Conservation (phyloP, 345 rosid species). For the Populus nigra region DNA sequence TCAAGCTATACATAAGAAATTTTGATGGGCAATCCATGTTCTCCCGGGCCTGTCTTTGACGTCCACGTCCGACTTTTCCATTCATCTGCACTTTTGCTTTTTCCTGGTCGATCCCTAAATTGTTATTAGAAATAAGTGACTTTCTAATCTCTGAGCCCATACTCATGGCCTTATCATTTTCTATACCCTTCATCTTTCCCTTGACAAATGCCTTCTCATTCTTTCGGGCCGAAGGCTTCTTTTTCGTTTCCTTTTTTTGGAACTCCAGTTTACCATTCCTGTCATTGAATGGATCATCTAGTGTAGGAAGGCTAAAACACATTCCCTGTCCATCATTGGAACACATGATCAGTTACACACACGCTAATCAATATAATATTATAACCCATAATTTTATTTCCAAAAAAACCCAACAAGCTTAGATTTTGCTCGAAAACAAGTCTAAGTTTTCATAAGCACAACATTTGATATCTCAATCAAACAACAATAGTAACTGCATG, state of each 20-base stretch:
- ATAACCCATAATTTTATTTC: background rate
- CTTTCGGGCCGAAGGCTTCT: slow-evolving; percentile 11
- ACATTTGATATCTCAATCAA: background rate
- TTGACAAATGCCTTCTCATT: slow-evolving; percentile 8
- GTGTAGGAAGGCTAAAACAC: slow-evolving; percentile 90
- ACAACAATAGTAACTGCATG: background rate
- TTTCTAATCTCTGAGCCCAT: slow-evolving; percentile 26
- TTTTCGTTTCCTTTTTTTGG: slow-evolving; percentile 27
- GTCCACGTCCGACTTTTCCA: slow-evolving; percentile 19
- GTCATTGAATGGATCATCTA: slow-evolving; percentile 78
- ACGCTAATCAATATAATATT: background rate
- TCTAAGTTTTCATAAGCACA: too few species aligned
- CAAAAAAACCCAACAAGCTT: background rate
- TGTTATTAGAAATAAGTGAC: slow-evolving; percentile 3
- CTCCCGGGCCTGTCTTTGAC: slow-evolving; percentile 21
- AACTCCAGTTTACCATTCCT: slow-evolving; percentile 39
- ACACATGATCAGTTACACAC: background rate
- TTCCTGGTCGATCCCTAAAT: slow-evolving; percentile 1
- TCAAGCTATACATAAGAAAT: slow-evolving; percentile 60
- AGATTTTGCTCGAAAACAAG: background rate
- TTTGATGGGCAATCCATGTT: slow-evolving; percentile 46
- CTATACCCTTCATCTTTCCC: slow-evolving; percentile 15
- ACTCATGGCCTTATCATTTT: background rate
- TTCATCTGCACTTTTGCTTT: slow-evolving; percentile 11
- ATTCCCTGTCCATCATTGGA: slow-evolving; percentile 54